phyloP scores from a whole-genome alignment of 2,329 filamentous ascomycete genomes.

The Bipolaris bicolor region DNA sequence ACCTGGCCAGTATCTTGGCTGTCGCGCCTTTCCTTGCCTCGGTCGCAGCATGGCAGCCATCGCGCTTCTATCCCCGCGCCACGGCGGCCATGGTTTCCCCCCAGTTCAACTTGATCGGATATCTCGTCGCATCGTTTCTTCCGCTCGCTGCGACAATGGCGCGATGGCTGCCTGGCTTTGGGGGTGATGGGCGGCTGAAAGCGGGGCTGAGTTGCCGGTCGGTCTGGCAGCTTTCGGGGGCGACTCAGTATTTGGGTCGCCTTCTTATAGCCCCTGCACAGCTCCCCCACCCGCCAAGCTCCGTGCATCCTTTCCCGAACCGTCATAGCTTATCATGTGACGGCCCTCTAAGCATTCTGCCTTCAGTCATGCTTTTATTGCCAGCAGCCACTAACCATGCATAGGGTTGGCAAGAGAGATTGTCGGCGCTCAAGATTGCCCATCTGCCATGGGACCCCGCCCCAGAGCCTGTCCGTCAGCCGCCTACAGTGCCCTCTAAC shows the following conservation, averaged over 20 bases:
- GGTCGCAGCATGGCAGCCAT: conserved; percentile 14
- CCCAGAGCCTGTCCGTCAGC: conserved; percentile 58
- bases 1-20: conserved; percentile 21
- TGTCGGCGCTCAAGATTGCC: conserved; percentile 83
- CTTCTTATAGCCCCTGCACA: conserved; percentile 55
- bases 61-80: conserved; percentile 9
- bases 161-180: conserved; percentile 35
- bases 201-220: conserved; percentile 52
- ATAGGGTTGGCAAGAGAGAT: conserved; percentile 92
- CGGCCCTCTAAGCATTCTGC: conserved; percentile 16
- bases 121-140: conserved; percentile 21
- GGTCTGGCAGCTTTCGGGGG: conserved; percentile 47
- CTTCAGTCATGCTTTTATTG: conserved; percentile 6
- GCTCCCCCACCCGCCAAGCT: conserved; percentile 46
- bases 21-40: conserved; percentile 25
- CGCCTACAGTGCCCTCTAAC: conserved; percentile 52
- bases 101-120: conserved; percentile 11
- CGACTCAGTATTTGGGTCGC: conserved; percentile 54
- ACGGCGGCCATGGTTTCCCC: conserved; percentile 7
- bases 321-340: conserved; percentile 48
- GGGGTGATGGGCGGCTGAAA: conserved; percentile 48
- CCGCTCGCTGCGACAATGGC: conserved; percentile 24
- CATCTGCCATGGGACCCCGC: conserved; percentile 93
- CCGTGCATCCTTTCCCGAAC: conserved; percentile 40
- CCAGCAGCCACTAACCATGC: conserved; percentile 23